These are phyloP conservation scores for Hortiboletus flavorubellus DNA, from an alignment of 768 basidiomycete species.

Conservation along the genomic window DNA sequence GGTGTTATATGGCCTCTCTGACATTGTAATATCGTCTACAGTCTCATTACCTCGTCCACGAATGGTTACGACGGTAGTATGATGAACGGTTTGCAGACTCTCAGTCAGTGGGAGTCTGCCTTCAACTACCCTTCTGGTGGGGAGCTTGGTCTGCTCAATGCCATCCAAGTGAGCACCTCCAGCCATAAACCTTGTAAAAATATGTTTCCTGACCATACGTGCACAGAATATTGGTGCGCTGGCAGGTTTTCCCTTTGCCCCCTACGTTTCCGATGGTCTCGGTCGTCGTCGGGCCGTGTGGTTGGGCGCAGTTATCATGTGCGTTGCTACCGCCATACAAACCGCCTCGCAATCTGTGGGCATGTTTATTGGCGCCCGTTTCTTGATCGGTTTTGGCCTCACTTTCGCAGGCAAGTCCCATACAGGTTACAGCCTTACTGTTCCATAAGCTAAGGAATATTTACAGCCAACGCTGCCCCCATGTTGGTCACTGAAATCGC, in stretches of 20 bases:
- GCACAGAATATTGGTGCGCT: slow-evolving; percentile 65
- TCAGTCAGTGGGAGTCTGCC: slow-evolving; percentile 58
- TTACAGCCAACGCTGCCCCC: slow-evolving; percentile 66
- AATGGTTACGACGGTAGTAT: slow-evolving; percentile 76
- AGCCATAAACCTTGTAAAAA: not conserved
- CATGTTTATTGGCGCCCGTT: slow-evolving; percentile 82
- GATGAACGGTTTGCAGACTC: slow-evolving; percentile 77
- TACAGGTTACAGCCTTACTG: not conserved
- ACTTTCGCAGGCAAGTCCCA: slow-evolving; percentile 55
- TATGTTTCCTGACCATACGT: not conserved
- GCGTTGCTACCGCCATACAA: slow-evolving; percentile 63
- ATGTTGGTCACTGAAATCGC: slow-evolving; percentile 84
- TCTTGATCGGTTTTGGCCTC: slow-evolving; percentile 74
- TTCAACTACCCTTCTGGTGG: slow-evolving; percentile 58
- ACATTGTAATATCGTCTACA: slow-evolving; percentile 19
- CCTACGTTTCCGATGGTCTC: slow-evolving; percentile 68
- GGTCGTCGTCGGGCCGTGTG: slow-evolving; percentile 67
- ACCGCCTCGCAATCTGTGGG: slow-evolving; percentile 66
- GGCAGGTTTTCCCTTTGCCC: slow-evolving; percentile 66
- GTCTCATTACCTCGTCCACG: slow-evolving; percentile 72
- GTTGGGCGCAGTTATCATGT: slow-evolving; percentile 70
- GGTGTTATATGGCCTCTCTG: not conserved
- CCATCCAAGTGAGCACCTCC: slow-evolving; percentile 55
- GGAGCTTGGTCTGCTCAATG: slow-evolving; percentile 66
- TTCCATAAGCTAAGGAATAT: not conserved